Conservation (phyloP, 768 basidiomycete genomes). For the Suillus luteus region DNA sequence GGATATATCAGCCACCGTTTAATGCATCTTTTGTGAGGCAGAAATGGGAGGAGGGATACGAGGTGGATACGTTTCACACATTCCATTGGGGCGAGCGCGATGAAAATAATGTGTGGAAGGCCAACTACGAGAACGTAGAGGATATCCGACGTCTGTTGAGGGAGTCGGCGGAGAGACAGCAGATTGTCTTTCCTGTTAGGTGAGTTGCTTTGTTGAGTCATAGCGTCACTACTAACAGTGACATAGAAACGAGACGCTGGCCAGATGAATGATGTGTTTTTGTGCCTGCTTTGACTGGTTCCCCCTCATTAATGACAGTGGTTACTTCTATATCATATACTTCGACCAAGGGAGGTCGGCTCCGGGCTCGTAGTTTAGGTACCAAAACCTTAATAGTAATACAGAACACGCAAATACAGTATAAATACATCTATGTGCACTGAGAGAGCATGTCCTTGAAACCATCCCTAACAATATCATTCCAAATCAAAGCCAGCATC, state of each 20-base stretch:
- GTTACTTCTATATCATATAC: neutral
- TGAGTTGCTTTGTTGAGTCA: neutral
- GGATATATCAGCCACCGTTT: constrained; percentile 50
- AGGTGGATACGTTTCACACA: constrained; percentile 54
- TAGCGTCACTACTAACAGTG: neutral
- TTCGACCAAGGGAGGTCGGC: neutral
- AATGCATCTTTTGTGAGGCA: constrained; percentile 47
- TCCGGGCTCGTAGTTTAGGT: neutral
- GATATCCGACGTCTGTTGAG: constrained; percentile 39
- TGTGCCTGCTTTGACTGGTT: no score
- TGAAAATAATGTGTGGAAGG: constrained; percentile 38
- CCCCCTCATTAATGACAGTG: neutral
- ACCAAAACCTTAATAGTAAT: neutral
- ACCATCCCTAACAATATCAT: constrained; percentile 11
- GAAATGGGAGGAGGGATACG: constrained; percentile 46
- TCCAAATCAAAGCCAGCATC: neutral
- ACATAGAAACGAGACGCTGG: neutral
- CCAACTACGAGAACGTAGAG: constrained; percentile 34
- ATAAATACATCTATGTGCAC: neutral
- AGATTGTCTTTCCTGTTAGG: constrained; percentile 25
- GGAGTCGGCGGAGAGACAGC: constrained; percentile 44
- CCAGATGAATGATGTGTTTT: neutral
- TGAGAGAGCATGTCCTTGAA: neutral
- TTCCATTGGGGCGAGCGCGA: constrained; percentile 50
- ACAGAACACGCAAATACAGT: constrained; percentile 3